phyloP scores from a whole-genome alignment of 768 basidiomycete genomes.

The Tricholoma flavovirens region DNA sequence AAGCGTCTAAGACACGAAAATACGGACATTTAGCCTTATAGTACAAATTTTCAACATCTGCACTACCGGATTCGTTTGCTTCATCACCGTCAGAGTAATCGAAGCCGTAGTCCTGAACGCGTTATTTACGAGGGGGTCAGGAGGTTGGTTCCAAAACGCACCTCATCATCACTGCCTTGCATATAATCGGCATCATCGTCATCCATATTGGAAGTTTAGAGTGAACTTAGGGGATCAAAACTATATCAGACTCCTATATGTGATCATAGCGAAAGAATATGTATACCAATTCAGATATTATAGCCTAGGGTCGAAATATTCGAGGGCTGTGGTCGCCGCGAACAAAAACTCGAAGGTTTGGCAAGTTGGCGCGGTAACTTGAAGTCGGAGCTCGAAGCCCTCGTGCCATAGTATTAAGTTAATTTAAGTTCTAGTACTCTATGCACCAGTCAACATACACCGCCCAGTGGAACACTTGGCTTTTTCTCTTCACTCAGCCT shows the following conservation, averaged over 20 bases:
- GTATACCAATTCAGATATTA: neutral
- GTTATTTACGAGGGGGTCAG: conserved; percentile 7
- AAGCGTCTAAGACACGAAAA: neutral
- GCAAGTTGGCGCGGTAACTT: no score
- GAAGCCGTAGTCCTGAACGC: conserved; percentile 81
- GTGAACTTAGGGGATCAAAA: neutral
- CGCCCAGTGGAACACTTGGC: no score
- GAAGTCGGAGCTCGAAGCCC: neutral
- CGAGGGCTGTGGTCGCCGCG: no score
- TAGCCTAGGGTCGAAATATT: neutral
- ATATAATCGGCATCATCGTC: conserved; percentile 94
- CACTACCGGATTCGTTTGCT: conserved; percentile 71
- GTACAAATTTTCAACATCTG: conserved; percentile 97
- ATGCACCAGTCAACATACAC: no score
- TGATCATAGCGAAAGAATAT: neutral
- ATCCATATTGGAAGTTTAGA: conserved; percentile 51
- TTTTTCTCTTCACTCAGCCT: no score
- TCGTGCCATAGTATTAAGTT: neutral
- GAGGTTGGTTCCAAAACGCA: conserved; percentile 23
- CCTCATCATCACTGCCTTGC: conserved; percentile 86
- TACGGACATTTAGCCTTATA: conserved; percentile 91
- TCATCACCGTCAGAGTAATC: conserved; percentile 93
- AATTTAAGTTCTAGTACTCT: no score
- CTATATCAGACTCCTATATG: neutral
- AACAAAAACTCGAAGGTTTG: no score